A percentile compares a stretch with the other conserved stretches of the same genome.
phyloP scores from a whole-genome alignment of 1,284 basidiomycete genomes.

The Inonotus obliquus region DNA sequence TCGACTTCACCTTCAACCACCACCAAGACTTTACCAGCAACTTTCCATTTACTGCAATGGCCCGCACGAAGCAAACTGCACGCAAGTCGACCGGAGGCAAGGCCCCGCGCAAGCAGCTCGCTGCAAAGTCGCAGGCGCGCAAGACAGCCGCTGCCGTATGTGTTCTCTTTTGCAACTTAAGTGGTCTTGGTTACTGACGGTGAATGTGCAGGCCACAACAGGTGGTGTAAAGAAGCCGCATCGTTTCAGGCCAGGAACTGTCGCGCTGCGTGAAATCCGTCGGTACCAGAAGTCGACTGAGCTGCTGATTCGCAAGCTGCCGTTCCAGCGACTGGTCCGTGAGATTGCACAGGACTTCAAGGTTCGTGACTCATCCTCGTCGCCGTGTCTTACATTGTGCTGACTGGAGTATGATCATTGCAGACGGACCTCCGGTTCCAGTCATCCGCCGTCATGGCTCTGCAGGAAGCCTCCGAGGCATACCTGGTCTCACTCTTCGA shows the following conservation, averaged over 20 bases:
- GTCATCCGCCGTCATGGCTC: constrained; percentile 68
- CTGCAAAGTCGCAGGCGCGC: constrained; percentile 54
- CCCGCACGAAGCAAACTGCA: constrained; percentile 52
- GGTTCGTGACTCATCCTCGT: constrained; percentile 17
- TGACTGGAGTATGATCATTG: constrained; percentile 28
- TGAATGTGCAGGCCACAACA: constrained; percentile 38
- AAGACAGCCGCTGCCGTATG: constrained; percentile 32
- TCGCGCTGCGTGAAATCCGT: constrained; percentile 82
- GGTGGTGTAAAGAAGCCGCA: constrained; percentile 84
- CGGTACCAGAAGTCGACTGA: constrained; percentile 83
- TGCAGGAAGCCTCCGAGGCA: constrained; percentile 74
- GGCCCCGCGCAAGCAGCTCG: constrained; percentile 67
- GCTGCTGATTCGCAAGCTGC: constrained; percentile 73
- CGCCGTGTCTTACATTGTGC: neutral
- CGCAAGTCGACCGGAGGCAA: constrained; percentile 61
- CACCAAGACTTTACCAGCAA: neutral
- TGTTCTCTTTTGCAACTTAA: constrained; percentile 18
- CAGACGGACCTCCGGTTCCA: constrained; percentile 77
- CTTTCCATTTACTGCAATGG: constrained; percentile 25
- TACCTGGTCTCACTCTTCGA: constrained; percentile 81
- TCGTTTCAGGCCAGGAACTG: constrained; percentile 59
- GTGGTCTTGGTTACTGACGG: neutral
- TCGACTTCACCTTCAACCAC: constrained; percentile 7
- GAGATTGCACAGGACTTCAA: constrained; percentile 60
- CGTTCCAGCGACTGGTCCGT: constrained; percentile 65